These are phyloP conservation scores for Wickerhamomyces silvicola DNA, from an alignment of 805 yeast species.

Conservation along the genomic window DNA sequence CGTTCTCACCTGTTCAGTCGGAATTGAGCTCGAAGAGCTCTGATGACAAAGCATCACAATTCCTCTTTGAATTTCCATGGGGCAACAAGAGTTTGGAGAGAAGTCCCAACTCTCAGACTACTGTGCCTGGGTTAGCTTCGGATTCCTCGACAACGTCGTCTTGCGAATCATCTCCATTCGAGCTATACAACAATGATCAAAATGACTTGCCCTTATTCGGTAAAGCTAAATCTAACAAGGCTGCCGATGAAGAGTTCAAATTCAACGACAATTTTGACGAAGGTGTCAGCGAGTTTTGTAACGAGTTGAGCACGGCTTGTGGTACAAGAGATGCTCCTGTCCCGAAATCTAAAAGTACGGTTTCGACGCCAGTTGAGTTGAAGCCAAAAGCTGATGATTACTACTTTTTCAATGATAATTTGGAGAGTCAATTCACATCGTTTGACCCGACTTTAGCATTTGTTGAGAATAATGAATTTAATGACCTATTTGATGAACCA, in stretches of 20 bases:
- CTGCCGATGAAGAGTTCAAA: conserved; percentile 24
- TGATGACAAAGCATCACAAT: conserved; percentile 17
- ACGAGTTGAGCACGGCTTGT: conserved; percentile 71
- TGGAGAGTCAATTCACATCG: conserved; percentile 19
- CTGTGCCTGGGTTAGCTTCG: conserved; percentile 20
- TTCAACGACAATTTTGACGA: conserved; percentile 52
- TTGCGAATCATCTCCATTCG: conserved; percentile 22
- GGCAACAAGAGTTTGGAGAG: conserved; percentile 21
- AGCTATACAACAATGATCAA: conserved; percentile 20
- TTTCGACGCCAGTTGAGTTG: conserved; percentile 9
- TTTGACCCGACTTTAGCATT: conserved; percentile 54
- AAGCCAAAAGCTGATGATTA: too few relatives aligned
- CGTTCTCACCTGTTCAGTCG: conserved; percentile 13
- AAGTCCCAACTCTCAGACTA: conserved; percentile 6
- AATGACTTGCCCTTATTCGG: conserved; percentile 17
- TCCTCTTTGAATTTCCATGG: conserved; percentile 55
- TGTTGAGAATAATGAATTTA: conserved; percentile 11
- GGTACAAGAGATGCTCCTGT: conserved; percentile 67
- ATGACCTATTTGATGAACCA: conserved; percentile 11
- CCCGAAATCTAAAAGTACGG: conserved; percentile 35
- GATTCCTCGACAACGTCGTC: conserved; percentile 23
- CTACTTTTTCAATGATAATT: too few relatives aligned
- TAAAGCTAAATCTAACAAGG: conserved; percentile 4
- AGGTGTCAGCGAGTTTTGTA: conserved; percentile 70
- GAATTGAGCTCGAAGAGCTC: conserved; percentile 7